phyloP scores from a whole-genome alignment of 371 early-diverging fungal species.

The Smittium culicis region DNA sequence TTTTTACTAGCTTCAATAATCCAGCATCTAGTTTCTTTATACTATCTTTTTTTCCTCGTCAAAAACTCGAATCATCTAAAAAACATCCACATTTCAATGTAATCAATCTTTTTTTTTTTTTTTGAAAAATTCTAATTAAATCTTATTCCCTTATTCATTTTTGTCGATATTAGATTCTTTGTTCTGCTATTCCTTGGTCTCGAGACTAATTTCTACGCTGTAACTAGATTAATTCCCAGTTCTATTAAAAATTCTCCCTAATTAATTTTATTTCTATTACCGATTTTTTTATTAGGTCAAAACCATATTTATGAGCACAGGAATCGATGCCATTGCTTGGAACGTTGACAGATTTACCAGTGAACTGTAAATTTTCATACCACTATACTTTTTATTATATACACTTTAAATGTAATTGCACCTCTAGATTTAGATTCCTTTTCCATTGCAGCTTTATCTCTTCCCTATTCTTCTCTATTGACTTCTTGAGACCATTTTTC shows the following conservation, averaged over 20 bases:
- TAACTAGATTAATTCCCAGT: neutral
- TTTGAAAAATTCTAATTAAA: neutral
- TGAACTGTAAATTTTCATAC: constrained; percentile 1
- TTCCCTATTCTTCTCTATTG: neutral
- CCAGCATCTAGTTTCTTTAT: constrained; percentile 3
- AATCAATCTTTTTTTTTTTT: neutral
- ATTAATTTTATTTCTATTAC: neutral
- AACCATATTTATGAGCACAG: constrained; percentile 9
- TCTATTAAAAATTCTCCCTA: neutral
- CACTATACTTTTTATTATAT: neutral
- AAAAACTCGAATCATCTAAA: neutral
- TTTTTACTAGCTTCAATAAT: neutral
- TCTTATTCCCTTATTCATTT: neutral
- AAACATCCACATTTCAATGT: constrained; percentile 2
- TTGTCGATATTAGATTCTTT: neutral
- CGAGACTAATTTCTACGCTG: constrained; percentile 7
- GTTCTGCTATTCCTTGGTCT: constrained; percentile 1
- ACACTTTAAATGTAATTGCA: neutral
- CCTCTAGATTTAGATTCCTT: neutral
- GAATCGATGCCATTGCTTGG: constrained; percentile 10
- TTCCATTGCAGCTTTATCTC: constrained; percentile 1
- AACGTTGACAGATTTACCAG: constrained; percentile 12
- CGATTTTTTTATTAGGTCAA: constrained; percentile 1
- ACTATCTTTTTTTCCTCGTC: constrained; percentile 2
- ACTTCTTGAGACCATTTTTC: constrained; percentile 1